These are phyloP conservation scores for Coemansia sp. DNA, from an alignment of 371 early-diverging fungal species.

Conservation along the genomic window DNA sequence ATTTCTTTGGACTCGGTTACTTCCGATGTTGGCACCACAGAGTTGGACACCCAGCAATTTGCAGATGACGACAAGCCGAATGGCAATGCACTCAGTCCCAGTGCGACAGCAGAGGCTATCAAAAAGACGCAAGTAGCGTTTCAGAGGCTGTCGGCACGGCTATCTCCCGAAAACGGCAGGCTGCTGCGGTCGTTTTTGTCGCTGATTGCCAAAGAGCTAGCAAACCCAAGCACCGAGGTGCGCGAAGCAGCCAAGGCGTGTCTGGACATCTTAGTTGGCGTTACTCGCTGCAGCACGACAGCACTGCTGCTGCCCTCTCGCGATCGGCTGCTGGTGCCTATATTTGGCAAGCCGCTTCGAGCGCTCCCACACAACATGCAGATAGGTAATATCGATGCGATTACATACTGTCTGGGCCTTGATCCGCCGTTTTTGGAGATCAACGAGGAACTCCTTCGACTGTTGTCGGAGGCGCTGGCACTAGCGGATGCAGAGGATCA, in stretches of 20 bases:
- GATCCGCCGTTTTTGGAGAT: conserved; percentile 87
- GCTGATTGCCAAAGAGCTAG: conserved; percentile 85
- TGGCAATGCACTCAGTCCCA: conserved; percentile 1
- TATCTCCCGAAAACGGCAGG: conserved; percentile 32
- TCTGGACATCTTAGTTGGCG: conserved; percentile 76
- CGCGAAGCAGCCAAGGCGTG: conserved; percentile 86
- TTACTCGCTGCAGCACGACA: conserved; percentile 77
- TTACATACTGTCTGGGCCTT: conserved; percentile 92
- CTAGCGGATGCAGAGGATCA: conserved; percentile 98
- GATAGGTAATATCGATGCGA: conserved; percentile 97
- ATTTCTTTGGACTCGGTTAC: conserved; percentile 4
- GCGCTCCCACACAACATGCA: conserved; percentile 95
- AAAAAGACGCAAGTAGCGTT: conserved; percentile 14
- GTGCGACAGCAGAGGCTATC: conserved; percentile 1
- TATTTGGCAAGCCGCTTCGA: conserved; percentile 95
- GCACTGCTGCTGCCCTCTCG: conserved; percentile 82
- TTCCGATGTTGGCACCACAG: background rate
- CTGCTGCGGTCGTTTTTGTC: conserved; percentile 58
- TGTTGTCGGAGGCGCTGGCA: conserved; percentile 91
- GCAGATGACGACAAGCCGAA: background rate
- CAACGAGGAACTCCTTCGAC: conserved; percentile 86
- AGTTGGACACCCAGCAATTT: background rate
- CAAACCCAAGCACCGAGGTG: conserved; percentile 86
- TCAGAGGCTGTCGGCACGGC: conserved; percentile 24
- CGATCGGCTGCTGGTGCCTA: conserved; percentile 87